phyloP scores from a whole-genome alignment of 805 yeast species.

The Candida berthetii region DNA sequence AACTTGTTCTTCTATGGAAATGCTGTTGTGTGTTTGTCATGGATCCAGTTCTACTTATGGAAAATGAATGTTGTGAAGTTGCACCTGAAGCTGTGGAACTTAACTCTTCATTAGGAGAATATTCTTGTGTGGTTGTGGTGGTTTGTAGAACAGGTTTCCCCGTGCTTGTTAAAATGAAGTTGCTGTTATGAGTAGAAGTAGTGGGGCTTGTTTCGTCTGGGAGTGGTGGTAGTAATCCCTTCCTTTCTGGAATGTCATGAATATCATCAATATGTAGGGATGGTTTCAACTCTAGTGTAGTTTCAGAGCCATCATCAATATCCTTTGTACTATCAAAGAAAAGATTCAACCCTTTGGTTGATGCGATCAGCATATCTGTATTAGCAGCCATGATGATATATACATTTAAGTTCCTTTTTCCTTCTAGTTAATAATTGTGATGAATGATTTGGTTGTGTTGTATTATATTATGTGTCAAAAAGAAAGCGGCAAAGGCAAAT shows the following conservation, averaged over 20 bases:
- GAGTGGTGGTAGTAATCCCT: slow-evolving; percentile 5
- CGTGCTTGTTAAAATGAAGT: not conserved
- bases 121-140: too few relatives aligned
- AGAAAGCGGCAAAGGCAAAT: too few relatives aligned
- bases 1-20: slow-evolving; percentile 1
- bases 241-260: slow-evolving; percentile 11
- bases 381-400: too few relatives aligned
- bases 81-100: not conserved
- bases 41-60: not conserved
- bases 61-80: not conserved
- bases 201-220: slow-evolving; percentile 1
- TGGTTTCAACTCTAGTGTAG: slow-evolving; percentile 3
- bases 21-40: not conserved
- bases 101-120: not conserved
- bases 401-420: too few relatives aligned
- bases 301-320: slow-evolving; percentile 28
- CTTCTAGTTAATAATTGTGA: too few relatives aligned
- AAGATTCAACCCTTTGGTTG: not conserved
- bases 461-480: too few relatives aligned
- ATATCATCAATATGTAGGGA: too few relatives aligned
- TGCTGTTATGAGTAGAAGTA: not conserved
- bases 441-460: too few relatives aligned
- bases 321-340: not conserved
- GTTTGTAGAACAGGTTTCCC: not conserved
- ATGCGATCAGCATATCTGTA: too few relatives aligned